Percentiles rank a stretch among this genome's conserved stretches.
These are phyloP conservation scores for Hypoxylon sp. DNA, from an alignment of 2,329 filamentous ascomycete genomes.

Conservation along the genomic window DNA sequence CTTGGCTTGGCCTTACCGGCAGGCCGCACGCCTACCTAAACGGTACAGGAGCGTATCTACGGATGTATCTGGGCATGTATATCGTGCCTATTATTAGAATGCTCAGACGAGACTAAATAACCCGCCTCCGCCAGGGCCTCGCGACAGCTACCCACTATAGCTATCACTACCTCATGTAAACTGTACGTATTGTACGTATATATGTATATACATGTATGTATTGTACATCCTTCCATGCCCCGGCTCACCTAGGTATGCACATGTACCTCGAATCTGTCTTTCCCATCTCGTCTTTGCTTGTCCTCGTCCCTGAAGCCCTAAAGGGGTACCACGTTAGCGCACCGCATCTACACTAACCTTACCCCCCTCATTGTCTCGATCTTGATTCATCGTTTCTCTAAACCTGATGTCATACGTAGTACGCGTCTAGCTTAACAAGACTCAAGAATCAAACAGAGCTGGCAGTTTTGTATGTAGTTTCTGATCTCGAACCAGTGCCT, in stretches of 20 bases:
- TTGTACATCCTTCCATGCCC: no score
- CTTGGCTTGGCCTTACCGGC: neutral
- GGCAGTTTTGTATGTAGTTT: neutral
- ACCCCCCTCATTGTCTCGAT: neutral
- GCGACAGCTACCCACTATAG: neutral
- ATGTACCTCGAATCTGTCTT: no score
- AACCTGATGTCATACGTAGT: neutral
- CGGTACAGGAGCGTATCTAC: neutral
- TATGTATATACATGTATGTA: no score
- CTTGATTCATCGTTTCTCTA: neutral
- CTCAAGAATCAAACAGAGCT: neutral
- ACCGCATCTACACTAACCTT: neutral
- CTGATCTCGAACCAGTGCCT: neutral
- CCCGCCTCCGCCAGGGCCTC: neutral
- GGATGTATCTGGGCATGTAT: neutral
- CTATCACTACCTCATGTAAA: conserved; percentile 1
- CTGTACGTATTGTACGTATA: no score
- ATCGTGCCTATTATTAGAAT: conserved; percentile 1
- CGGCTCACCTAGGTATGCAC: no score
- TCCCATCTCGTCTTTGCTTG: no score
- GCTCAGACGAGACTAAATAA: no score
- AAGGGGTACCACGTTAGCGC: neutral
- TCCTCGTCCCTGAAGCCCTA: neutral
- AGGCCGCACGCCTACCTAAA: no score
- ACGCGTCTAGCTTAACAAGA: neutral